A percentile compares a stretch with the other conserved stretches of the same genome.
Conservation (phyloP, 2,329 filamentous ascomycete species). For the Emericellopsis atlantica region DNA sequence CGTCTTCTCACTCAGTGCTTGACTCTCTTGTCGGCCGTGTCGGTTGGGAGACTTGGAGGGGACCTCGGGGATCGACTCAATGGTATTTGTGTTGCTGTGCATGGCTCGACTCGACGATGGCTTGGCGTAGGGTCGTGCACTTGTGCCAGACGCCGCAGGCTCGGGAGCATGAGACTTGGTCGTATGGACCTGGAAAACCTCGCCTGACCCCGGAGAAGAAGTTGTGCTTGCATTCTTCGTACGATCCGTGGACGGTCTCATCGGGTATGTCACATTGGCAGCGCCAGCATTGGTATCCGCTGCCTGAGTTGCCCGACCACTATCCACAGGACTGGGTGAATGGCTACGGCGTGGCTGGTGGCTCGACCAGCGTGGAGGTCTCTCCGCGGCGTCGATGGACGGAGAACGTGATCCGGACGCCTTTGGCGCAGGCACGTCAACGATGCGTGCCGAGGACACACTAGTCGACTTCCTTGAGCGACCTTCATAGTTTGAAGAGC, state of each 20-base stretch:
- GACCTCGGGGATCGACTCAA: slow-evolving; percentile 17
- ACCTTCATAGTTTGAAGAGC: slow-evolving; percentile 33
- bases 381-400: slow-evolving; percentile 31
- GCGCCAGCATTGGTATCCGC: neutral
- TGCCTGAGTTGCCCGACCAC: neutral
- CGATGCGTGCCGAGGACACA: slow-evolving; percentile 42
- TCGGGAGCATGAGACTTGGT: no score
- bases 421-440: slow-evolving; percentile 40
- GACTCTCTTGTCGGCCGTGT: neutral
- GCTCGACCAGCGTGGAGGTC: slow-evolving; percentile 18
- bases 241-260: no score
- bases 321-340: slow-evolving; percentile 7
- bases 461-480: slow-evolving; percentile 29
- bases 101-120: no score
- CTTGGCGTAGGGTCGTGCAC: neutral
- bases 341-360: slow-evolving; percentile 26
- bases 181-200: no score
- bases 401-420: slow-evolving; percentile 38
- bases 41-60: slow-evolving; percentile 15
- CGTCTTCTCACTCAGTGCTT: slow-evolving; percentile 18
- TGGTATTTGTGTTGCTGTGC: slow-evolving; percentile 13
- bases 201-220: no score
- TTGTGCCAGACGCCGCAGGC: no score
- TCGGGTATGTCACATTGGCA: neutral
- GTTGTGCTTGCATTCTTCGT: slow-evolving; percentile 6